These are phyloP conservation scores for Thelonectria discophora DNA, from an alignment of 2,329 filamentous ascomycete species.

Conservation along the genomic window DNA sequence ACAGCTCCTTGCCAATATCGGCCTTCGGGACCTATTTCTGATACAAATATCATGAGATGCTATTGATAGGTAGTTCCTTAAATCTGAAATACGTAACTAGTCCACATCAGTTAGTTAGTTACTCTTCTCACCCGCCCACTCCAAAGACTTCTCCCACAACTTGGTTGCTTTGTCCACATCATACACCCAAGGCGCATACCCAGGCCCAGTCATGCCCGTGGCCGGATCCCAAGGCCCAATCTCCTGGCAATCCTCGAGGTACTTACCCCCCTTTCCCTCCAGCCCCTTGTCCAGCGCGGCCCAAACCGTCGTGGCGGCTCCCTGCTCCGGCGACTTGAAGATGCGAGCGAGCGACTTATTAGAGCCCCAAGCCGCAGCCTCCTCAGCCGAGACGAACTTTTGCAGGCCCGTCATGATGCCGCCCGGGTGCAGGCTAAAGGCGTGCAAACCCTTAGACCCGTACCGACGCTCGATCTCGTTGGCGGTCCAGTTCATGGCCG, in stretches of 20 bases:
- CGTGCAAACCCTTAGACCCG: conserved; percentile 47
- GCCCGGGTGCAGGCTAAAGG: conserved; percentile 18
- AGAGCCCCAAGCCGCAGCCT: neutral
- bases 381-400: neutral
- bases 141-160: conserved; percentile 3
- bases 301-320: conserved; percentile 21
- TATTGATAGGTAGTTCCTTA: neutral
- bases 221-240: neutral
- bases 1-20: no score
- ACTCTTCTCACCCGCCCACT: neutral
- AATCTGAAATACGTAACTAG: no score
- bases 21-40: no score
- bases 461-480: conserved; percentile 15
- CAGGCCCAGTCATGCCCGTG: neutral
- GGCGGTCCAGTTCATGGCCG: conserved; percentile 59
- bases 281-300: conserved; percentile 7
- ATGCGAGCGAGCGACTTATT: neutral
- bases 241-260: conserved; percentile 16
- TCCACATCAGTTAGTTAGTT: neutral
- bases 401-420: conserved; percentile 45
- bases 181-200: conserved; percentile 2
- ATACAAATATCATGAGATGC: no score
- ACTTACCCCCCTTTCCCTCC: conserved; percentile 22
- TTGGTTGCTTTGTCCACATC: neutral
- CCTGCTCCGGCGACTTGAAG: conserved; percentile 15